Percentiles rank a stretch among this genome's conserved stretches.
phyloP scores from a whole-genome alignment of 73 alveolate genomes.

The Paramecium tetraurelia region DNA sequence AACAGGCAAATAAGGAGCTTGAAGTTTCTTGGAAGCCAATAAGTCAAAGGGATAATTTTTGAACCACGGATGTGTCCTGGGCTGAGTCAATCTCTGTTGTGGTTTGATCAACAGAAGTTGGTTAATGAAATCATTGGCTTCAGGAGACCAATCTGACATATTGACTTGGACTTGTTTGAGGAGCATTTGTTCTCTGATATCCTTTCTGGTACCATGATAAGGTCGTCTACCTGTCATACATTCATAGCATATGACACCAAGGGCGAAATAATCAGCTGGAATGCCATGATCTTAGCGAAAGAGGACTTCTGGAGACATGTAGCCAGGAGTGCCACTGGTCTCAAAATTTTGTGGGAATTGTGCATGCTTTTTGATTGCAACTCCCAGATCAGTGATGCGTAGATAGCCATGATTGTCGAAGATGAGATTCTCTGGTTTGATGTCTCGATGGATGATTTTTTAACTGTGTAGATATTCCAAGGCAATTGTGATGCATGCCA shows the following conservation, averaged over 20 bases:
- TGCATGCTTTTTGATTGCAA: conserved; percentile 78
- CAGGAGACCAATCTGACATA: conserved; percentile 70
- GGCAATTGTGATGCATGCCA: conserved; percentile 87
- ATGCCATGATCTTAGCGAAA: conserved; percentile 77
- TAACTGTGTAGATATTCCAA: conserved; percentile 91
- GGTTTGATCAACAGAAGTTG: conserved; percentile 54
- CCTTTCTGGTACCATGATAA: conserved; percentile 81
- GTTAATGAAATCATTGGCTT: conserved; percentile 84
- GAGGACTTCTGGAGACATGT: conserved; percentile 85
- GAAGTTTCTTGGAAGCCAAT: conserved; percentile 49
- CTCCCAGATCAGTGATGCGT: conserved; percentile 93
- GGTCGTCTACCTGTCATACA: conserved; percentile 82
- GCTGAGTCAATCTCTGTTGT: background rate
- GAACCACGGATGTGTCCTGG: conserved; percentile 71
- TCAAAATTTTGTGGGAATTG: conserved; percentile 77
- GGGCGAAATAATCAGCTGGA: conserved; percentile 79
- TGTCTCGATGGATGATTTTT: conserved; percentile 92
- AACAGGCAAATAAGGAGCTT: conserved; percentile 71
- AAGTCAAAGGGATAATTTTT: conserved; percentile 71
- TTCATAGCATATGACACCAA: conserved; percentile 82
- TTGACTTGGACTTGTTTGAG: conserved; percentile 71
- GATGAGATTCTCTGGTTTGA: conserved; percentile 96
- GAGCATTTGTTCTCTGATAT: conserved; percentile 84
- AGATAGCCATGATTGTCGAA: conserved; percentile 88
- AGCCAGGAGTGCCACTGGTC: conserved; percentile 92